phyloP scores from a whole-genome alignment of 2,329 filamentous ascomycete genomes.

The Fusarium citri region DNA sequence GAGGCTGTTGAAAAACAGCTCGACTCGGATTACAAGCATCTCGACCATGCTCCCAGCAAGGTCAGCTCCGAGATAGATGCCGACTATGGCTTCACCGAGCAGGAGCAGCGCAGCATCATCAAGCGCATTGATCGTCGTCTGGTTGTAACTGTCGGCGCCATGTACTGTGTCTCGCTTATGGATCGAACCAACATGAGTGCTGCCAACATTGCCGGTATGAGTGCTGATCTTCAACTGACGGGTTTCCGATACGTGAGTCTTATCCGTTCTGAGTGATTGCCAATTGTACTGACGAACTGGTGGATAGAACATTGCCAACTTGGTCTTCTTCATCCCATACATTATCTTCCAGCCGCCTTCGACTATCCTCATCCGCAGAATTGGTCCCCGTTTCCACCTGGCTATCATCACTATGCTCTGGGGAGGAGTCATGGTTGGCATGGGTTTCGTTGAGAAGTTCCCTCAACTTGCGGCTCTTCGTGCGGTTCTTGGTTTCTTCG shows the following conservation, averaged over 20 bases:
- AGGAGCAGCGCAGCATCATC: slow-evolving; percentile 76
- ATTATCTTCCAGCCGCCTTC: slow-evolving; percentile 78
- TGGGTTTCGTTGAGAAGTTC: slow-evolving; percentile 70
- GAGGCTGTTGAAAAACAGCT: slow-evolving; percentile 42
- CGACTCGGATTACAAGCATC: slow-evolving; percentile 45
- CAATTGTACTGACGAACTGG: not conserved
- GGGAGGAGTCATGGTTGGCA: slow-evolving; percentile 72
- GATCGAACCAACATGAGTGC: slow-evolving; percentile 82
- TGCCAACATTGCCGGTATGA: slow-evolving; percentile 77
- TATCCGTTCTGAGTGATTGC: rapidly evolving
- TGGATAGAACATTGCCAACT: slow-evolving; percentile 69
- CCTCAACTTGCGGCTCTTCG: slow-evolving; percentile 65
- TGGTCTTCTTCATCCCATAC: slow-evolving; percentile 81
- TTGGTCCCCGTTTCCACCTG: slow-evolving; percentile 71
- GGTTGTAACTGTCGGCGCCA: slow-evolving; percentile 69
- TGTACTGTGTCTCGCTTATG: slow-evolving; percentile 83
- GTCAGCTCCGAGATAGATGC: slow-evolving; percentile 42
- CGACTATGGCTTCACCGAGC: slow-evolving; percentile 63
- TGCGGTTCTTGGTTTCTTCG: slow-evolving; percentile 71
- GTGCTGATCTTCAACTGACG: slow-evolving; percentile 58
- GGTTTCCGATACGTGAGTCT: slow-evolving; percentile 59
- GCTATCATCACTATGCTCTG: slow-evolving; percentile 66
- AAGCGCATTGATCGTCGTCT: slow-evolving; percentile 75
- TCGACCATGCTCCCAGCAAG: slow-evolving; percentile 41
- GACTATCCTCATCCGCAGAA: slow-evolving; percentile 73